Conservation (phyloP, 768 basidiomycete genomes). For the Tulasnella sp. region DNA sequence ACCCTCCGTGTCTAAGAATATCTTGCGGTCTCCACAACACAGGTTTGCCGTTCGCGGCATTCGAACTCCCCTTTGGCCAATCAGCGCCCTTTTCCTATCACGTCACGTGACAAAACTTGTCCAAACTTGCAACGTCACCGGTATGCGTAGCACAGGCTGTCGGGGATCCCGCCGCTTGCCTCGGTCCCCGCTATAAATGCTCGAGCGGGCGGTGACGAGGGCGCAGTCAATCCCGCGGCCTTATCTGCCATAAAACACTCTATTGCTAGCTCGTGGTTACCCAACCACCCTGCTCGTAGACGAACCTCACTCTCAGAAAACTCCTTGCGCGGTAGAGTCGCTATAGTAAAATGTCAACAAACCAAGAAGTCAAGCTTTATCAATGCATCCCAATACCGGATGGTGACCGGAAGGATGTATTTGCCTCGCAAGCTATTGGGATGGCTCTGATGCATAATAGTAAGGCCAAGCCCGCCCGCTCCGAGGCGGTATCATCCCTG, state of each 20-base stretch:
- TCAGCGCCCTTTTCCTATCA: background rate
- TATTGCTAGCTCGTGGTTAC: background rate
- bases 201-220: background rate
- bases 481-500: background rate
- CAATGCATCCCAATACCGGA: slow-evolving; percentile 11
- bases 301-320: background rate
- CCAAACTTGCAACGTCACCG: background rate
- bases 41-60: background rate
- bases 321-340: background rate
- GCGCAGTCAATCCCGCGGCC: background rate
- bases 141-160: background rate
- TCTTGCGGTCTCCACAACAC: background rate
- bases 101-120: background rate
- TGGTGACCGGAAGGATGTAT: slow-evolving; percentile 19
- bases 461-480: background rate
- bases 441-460: slow-evolving; percentile 24
- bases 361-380: background rate
- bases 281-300: background rate
- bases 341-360: background rate
- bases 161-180: background rate
- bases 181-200: background rate
- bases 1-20: background rate
- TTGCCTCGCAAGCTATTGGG: slow-evolving; percentile 5
- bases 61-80: background rate
- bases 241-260: background rate